Evolutionary conservation across 805 yeast species (phyloP), one percentile per base, ranked within the genome.

Genomic region (Candida insectalens): DNA sequence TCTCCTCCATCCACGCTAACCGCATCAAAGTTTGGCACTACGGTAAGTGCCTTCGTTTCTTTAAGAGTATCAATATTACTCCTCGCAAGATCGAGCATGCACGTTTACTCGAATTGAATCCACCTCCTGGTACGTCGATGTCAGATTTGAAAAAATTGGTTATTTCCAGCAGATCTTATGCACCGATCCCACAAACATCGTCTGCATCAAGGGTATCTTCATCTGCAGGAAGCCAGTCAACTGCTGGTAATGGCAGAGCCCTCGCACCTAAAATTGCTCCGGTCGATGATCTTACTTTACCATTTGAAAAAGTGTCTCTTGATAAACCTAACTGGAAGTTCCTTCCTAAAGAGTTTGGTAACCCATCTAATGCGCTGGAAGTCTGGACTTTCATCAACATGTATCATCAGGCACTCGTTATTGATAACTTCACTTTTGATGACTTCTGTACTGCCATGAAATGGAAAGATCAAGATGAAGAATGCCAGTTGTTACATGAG

Each of bases 351-450:
- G 14, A 15, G 8, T 32, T 47, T 19, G 40, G 46, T 13, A 48
- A 55, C 27, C 42, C 50, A 10, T 51, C 59, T 1, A 71, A 69
- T 32, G 67, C 79, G 1, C 50, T 85, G 17, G 88, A 83, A 45
- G 53, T 69, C 3, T 85, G 94, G 94, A 62, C 72, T 2, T 85
- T 84, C 46, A 53, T 83, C 19, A 83, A 83, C 50, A 67, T 82
- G 33, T 84, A 77, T 52, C 72, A 75, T 43, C 66, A 67, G 23
- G 74, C 84, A 1, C 58, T 84, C 21, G 50, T 67, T 4, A 56
- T 85, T n/a, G 85, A 79, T 46, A 69, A 80, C 0, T 77, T 83
- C 45, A 77, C 89, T 0, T 83, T 81, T 58, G 95, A 84, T 56
- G 94, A 80, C 43, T 82, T 72, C 46, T 50, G 79, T 6, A 71